phyloP scores from a whole-genome alignment of 139 green algal species.

The Edaphochlamys debaryana region DNA sequence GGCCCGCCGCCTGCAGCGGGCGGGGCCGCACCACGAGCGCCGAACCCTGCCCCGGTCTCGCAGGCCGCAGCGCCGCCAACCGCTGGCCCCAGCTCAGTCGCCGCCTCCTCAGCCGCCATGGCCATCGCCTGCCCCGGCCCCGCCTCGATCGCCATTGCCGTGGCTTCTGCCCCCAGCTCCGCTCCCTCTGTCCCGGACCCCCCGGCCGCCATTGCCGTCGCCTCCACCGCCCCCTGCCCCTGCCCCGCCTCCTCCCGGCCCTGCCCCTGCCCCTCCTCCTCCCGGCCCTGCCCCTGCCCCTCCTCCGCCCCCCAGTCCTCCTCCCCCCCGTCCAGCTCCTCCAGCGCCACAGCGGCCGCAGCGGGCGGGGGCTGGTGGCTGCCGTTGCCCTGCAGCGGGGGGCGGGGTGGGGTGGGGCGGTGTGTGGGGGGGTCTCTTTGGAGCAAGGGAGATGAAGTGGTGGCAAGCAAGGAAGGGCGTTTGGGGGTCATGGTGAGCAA shows the following conservation, averaged over 20 bases:
- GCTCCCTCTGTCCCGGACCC: neutral
- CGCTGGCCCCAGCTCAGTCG: too few species aligned
- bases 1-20: too few species aligned
- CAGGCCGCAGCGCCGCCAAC: too few species aligned
- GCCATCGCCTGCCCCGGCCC: neutral
- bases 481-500: too few species aligned
- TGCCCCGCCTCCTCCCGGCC: neutral
- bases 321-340: neutral
- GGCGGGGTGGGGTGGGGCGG: too few species aligned
- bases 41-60: too few species aligned
- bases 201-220: neutral
- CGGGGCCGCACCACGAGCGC: too few species aligned
- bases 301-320: neutral
- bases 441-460: too few species aligned
- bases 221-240: neutral
- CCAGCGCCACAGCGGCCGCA: neutral
- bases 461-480: too few species aligned
- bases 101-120: neutral
- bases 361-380: constrained; percentile 9
- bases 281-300: neutral
- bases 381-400: neutral
- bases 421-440: neutral
- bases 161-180: neutral
- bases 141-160: neutral
- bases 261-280: neutral